phyloP scores from a whole-genome alignment of 164 flowering plant genomes.

The Hamamelis virginiana region DNA sequence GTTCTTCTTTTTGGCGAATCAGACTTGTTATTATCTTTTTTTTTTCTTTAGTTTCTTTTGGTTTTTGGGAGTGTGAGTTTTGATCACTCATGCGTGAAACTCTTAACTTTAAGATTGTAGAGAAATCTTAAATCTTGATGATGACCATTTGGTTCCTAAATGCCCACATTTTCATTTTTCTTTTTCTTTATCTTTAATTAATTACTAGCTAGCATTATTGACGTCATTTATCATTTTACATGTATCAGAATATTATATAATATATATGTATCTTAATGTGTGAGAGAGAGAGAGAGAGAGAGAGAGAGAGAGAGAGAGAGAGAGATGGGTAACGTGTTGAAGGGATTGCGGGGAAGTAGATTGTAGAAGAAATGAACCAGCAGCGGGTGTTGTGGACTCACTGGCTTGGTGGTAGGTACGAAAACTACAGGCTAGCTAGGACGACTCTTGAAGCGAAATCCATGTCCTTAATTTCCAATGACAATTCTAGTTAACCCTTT shows the following conservation, averaged over 20 bases:
- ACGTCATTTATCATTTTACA: too few relatives aligned
- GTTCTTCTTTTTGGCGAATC: not conserved
- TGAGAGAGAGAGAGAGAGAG: too few relatives aligned
- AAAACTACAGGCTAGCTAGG: slow-evolving; percentile 20
- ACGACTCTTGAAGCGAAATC: slow-evolving; percentile 16
- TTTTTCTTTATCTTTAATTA: not conserved
- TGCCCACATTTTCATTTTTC: not conserved
- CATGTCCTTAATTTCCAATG: not conserved
- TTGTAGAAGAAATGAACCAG: not conserved
- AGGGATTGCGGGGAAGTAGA: too few relatives aligned
- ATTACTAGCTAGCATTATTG: not conserved
- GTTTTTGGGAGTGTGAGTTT: too few relatives aligned
- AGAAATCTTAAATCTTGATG: not conserved
- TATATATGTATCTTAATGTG: too few relatives aligned
- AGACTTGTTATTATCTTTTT: not conserved
- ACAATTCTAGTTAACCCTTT: not conserved
- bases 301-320: too few relatives aligned
- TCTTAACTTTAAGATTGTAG: not conserved
- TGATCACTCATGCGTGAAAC: not conserved
- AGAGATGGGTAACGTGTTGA: too few relatives aligned
- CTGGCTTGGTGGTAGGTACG: slow-evolving; percentile 17
- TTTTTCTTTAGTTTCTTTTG: too few relatives aligned
- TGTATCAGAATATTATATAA: too few relatives aligned
- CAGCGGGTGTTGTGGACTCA: slow-evolving; percentile 6
- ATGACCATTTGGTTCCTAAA: not conserved